A percentile compares a stretch with the other conserved stretches of the same genome.
phyloP scores from a whole-genome alignment of 78 protist species.

The Dictyostelium purpureum region DNA sequence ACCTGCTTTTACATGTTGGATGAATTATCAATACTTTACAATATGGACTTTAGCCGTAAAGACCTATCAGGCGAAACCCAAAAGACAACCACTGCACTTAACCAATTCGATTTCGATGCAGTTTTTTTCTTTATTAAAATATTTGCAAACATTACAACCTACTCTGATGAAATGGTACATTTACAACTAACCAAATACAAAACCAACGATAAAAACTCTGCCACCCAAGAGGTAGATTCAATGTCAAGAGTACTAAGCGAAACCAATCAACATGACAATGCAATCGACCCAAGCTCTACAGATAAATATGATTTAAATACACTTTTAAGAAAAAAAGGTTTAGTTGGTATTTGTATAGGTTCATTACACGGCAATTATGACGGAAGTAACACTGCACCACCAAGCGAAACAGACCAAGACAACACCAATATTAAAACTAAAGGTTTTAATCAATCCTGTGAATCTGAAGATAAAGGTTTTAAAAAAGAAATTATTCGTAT shows the following conservation, averaged over 20 bases:
- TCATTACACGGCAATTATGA: conserved; percentile 68
- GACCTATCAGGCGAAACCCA: not conserved
- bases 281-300: not conserved
- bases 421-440: not conserved
- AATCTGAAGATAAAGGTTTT: conserved; percentile 31
- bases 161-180: conserved; percentile 56
- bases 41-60: conserved; percentile 31
- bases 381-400: not conserved
- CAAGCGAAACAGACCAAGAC: not conserved
- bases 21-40: conserved; percentile 43
- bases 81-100: not conserved
- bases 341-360: conserved; percentile 55
- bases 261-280: not conserved
- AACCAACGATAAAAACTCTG: not conserved
- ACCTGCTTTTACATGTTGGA: conserved; percentile 18
- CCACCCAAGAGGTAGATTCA: not conserved
- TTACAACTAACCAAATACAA: not conserved
- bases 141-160: conserved; percentile 56
- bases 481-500: conserved; percentile 51
- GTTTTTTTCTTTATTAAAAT: conserved; percentile 52
- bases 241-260: not conserved
- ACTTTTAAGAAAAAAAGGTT: conserved; percentile 38
- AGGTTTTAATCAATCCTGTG: conserved; percentile 17
- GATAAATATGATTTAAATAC: conserved; percentile 19
- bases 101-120: conserved; percentile 25